Percentiles rank a stretch among this genome's conserved stretches.
These are phyloP conservation scores for slime mould (Dictyostelium discoideum) DNA, from an alignment of 78 protist species.

Conservation along the genomic window DNA sequence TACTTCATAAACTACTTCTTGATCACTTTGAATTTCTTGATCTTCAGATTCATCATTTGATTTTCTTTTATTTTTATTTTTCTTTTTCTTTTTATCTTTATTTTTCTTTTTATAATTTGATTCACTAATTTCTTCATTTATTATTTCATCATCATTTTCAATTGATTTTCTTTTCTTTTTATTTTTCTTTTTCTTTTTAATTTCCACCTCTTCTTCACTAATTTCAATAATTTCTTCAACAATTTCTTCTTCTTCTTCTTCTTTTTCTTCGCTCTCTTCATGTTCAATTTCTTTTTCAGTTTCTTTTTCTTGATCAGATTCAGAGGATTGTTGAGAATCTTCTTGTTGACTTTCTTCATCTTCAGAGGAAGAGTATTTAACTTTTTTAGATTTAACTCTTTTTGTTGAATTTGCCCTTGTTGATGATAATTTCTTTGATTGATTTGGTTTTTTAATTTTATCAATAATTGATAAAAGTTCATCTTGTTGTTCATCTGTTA, in stretches of 20 bases:
- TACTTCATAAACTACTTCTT: neutral
- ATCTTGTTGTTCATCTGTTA: constrained; percentile 9
- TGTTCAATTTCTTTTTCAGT: neutral
- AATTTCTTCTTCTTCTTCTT: neutral
- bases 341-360: neutral
- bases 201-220: neutral
- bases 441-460: neutral
- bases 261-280: neutral
- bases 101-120: too few species aligned
- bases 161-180: too few species aligned
- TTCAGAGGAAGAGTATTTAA: neutral
- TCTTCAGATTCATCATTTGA: neutral
- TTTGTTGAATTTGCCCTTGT: neutral
- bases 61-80: neutral
- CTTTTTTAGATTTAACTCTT: constrained; percentile 1
- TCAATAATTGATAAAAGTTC: neutral
- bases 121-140: too few species aligned
- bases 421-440: neutral
- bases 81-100: neutral
- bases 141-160: too few species aligned
- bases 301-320: neutral
- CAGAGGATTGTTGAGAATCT: neutral
- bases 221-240: neutral
- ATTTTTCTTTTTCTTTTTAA: neutral
- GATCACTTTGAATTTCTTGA: neutral